These are phyloP conservation scores for Coemansia erecta DNA, from an alignment of 192 early-diverging fungal species.

Conservation along the genomic window DNA sequence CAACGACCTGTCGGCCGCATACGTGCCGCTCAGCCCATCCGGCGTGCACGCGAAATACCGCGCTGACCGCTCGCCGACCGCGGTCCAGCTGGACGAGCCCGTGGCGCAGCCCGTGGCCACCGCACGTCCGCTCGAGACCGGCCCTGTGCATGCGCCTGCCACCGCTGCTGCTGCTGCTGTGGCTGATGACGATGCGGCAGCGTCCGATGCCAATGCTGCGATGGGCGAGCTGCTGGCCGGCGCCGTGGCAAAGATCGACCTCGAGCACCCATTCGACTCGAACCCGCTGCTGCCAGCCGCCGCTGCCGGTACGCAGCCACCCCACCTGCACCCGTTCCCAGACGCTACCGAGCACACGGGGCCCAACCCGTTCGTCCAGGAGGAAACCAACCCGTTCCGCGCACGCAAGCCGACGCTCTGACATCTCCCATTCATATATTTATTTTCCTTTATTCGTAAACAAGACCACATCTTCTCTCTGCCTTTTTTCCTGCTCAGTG, in stretches of 20 bases:
- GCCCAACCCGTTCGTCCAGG: conserved; percentile 14
- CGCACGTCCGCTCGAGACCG: not conserved
- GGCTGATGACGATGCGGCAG: too few species aligned
- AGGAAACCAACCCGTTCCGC: conserved; percentile 18
- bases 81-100: too few species aligned
- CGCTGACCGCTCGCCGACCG: too few species aligned
- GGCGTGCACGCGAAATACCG: not conserved
- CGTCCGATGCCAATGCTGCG: not conserved
- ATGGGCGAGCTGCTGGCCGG: not conserved
- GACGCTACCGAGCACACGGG: not conserved
- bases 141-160: too few species aligned
- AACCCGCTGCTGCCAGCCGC: conserved; percentile 8
- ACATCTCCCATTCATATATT: not conserved
- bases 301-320: not conserved
- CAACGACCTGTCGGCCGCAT: conserved; percentile 6
- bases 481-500: conserved; percentile 43
- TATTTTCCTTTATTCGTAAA: conserved; percentile 2
- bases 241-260: not conserved
- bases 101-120: not conserved
- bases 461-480: not conserved
- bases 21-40: conserved; percentile 17
- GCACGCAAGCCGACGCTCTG: not conserved
- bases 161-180: too few species aligned
- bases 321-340: not conserved
- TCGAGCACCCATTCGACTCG: conserved; percentile 8